Base-by-base conservation (phyloP, 768 basidiomycete species). In the Podaxis sp. region DNA sequence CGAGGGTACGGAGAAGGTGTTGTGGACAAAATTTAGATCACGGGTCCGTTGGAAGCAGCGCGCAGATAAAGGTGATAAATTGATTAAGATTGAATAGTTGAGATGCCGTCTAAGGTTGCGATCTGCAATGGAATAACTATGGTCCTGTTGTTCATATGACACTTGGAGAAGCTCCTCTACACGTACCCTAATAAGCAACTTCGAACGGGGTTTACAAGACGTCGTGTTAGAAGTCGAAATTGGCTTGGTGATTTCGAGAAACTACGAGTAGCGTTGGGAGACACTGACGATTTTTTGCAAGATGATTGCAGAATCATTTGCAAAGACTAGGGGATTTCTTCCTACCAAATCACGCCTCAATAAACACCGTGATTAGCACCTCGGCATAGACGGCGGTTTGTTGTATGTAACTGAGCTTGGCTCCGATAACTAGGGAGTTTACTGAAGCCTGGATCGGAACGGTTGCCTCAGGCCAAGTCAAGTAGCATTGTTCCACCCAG, bases 1-100 rank as follows among this genome's bases (percentile, higher is more conserved):
- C 52, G 26, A 15, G 52, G 33, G 53, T 3, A 38, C 38, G 4
- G 33, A 56, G 51, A 38, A 17, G 28, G n/a, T 19, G 2, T 19
- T 1, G 28, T 63, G 61, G 61, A 30, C 15, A 9, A 57, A n/a
- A 26, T 49, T 51, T 24, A 51, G 22, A 39, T 28, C 15, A 19
- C 61, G 61, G 33, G 38, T 36, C 46, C 53, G 55, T 28, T 4
- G 46, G 26, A 49, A 38, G 13, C 53, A 57, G n/a, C 22, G n/a
- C 30, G 22, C 8, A 48, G 28, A 11, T 17, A n/a, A 44, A 46
- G 3, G 17, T 2, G 33, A 44, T 48, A 12, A 59, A 11, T 28
- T 13, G 44, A n/a, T 33, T n/a, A 55, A 26, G 38, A 9, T 55
- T 26, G 61, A 54, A 30, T 55, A 48, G 15, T 15, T 26, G 26